Base-by-base conservation (phyloP, 2,329 filamentous ascomycete genomes). In the Fusarium illudens region DNA sequence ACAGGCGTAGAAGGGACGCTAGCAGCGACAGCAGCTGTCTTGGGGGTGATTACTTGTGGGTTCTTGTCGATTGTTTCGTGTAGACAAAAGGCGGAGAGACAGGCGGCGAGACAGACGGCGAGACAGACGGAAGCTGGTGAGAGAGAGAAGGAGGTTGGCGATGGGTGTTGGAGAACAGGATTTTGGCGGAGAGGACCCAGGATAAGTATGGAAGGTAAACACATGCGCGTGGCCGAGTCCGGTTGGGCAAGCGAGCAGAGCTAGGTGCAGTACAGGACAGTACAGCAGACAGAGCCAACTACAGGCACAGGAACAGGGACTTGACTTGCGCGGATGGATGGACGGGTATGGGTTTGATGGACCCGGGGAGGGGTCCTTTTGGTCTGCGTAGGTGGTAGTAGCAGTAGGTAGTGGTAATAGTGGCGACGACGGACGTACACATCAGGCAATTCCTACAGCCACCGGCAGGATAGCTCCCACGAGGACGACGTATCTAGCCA, bases 151-250 rank as follows among this genome's bases (percentile, higher is more conserved):
- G 37, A 46, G 44, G 58, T 66, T 62, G 57, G 36, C 37, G 66
- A 50, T 22, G 49, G 30, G 29, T 7, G 53, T 50, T 32, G 32
- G 34, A 20, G 30, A 32, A 10, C 22, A 46, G 42, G 25, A 48
- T 57, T 50, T 6, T 51, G 53, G 58, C 25, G 42, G 44, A 33
- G 59, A 67, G 52, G 58, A 51, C 46, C 42, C 42, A 27, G 27
- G 48, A 22, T 44, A 62, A 44, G 52, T 34, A 65, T 52, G 42
- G 27, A 55, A 57, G 29, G 46, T 54, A 54, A 60, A 65, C 60
- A 58, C 37, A 37, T 69, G 58, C 63, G 61, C 60, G 70, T 68
- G 70, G 68, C 68, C 66, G 55, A 68, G 66, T 64, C 62, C 53
- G 70, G 68, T 64, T 71, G 65, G 67, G 58, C 44, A 58, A 51